phyloP scores from a whole-genome alignment of 306 rosid genomes.

The Fragaria ananassa region DNA sequence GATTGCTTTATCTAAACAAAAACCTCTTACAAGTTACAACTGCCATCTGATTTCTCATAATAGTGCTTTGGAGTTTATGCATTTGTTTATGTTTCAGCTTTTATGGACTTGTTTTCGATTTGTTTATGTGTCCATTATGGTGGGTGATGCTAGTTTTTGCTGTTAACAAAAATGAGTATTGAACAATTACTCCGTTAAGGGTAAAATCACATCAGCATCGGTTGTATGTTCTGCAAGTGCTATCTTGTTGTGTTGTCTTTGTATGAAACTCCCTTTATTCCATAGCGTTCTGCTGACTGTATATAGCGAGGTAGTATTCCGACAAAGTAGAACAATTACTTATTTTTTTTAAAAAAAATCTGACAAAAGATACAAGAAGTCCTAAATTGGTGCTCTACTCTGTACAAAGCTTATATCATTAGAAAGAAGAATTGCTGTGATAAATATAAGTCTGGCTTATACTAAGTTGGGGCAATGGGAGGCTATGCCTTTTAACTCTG shows the following conservation, averaged over 20 bases:
- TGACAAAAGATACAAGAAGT: neutral
- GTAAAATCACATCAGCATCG: neutral
- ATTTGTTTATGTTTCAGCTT: neutral
- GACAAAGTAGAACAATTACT: neutral
- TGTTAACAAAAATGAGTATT: neutral
- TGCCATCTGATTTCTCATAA: neutral
- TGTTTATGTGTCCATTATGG: neutral
- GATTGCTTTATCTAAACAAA: neutral
- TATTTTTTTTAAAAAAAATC: too few relatives aligned
- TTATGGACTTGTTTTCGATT: neutral
- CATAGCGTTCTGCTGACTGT: neutral
- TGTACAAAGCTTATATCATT: neutral
- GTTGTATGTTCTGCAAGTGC: neutral
- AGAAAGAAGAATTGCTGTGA: neutral
- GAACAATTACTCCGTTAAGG: neutral
- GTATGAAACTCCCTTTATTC: neutral
- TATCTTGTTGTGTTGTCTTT: neutral
- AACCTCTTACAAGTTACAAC: neutral
- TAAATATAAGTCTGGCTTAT: neutral
- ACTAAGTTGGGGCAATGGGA: neutral
- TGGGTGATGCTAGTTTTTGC: neutral
- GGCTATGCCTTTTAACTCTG: neutral
- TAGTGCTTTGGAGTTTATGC: neutral
- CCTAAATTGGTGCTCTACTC: neutral
- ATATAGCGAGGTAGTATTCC: neutral